phyloP scores from a whole-genome alignment of 1,139 yeast species.

The Blastobotrys arbuscula region DNA sequence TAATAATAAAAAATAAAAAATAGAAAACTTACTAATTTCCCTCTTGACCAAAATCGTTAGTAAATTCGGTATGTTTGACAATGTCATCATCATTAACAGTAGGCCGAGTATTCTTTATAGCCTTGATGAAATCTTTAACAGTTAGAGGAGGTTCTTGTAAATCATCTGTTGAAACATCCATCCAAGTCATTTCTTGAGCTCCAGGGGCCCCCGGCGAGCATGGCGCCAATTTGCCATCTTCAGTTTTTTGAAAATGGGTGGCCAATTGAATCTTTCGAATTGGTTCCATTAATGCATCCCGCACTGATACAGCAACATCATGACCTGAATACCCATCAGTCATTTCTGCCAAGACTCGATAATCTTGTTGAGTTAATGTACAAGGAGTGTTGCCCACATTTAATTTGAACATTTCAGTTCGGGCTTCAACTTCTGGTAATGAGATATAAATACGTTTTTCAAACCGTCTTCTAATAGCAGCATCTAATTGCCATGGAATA shows the following conservation, averaged over 20 bases:
- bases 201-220: slow-evolving; percentile 93
- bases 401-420: slow-evolving; percentile 89
- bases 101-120: slow-evolving; percentile 87
- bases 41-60: slow-evolving; percentile 94
- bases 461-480: slow-evolving; percentile 94
- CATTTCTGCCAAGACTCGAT: slow-evolving; percentile 76
- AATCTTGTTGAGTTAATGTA: slow-evolving; percentile 66
- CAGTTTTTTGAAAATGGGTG: slow-evolving; percentile 63
- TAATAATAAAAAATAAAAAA: not conserved
- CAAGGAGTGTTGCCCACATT: slow-evolving; percentile 92
- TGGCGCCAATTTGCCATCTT: slow-evolving; percentile 58
- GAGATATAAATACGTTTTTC: slow-evolving; percentile 94
- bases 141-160: slow-evolving; percentile 84
- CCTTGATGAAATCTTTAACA: slow-evolving; percentile 87
- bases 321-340: slow-evolving; percentile 98
- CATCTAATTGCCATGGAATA: slow-evolving; percentile 98
- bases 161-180: slow-evolving; percentile 84
- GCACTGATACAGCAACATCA: slow-evolving; percentile 92
- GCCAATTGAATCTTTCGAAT: slow-evolving; percentile 93
- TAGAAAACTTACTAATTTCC: slow-evolving; percentile 52
- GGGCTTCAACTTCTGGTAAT: slow-evolving; percentile 84
- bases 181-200: slow-evolving; percentile 90
- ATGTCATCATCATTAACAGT: slow-evolving; percentile 87
- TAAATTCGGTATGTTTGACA: slow-evolving; percentile 76
- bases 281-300: slow-evolving; percentile 98